These are phyloP conservation scores for Brettanomyces nanus DNA, from an alignment of 805 yeast species.

Conservation along the genomic window DNA sequence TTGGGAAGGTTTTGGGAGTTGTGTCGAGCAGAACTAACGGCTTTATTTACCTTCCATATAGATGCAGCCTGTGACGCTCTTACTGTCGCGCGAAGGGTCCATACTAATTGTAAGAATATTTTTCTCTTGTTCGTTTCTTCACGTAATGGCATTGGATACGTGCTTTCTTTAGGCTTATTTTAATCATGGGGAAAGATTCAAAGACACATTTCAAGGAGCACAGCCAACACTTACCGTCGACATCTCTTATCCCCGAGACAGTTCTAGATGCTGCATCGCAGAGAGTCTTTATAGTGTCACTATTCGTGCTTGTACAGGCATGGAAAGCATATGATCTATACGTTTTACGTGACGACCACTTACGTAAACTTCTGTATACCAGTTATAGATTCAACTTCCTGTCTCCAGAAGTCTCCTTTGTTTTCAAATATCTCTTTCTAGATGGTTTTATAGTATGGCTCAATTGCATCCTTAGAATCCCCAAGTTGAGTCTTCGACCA, in stretches of 20 bases:
- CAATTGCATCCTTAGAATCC: constrained; percentile 70
- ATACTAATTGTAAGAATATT: no score
- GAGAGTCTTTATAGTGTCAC: constrained; percentile 53
- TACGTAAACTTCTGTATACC: constrained; percentile 13
- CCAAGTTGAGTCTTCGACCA: constrained; percentile 60
- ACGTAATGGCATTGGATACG: no score
- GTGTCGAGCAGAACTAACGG: no score
- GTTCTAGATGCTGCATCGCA: constrained; percentile 72
- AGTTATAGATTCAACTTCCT: constrained; percentile 28
- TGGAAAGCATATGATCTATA: constrained; percentile 73
- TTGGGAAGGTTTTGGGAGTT: no score
- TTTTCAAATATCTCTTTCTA: constrained; percentile 60
- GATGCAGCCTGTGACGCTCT: no score
- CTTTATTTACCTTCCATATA: no score
- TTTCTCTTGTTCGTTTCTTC: no score
- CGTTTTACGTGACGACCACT: constrained; percentile 39
- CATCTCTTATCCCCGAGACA: constrained; percentile 59
- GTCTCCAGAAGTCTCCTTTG: constrained; percentile 47
- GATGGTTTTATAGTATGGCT: constrained; percentile 66
- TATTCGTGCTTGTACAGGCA: constrained; percentile 73
- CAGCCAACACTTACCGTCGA: no score
- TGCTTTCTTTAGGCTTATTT: no score
- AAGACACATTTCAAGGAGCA: no score
- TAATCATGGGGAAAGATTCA: no score
- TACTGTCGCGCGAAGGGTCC: no score